phyloP scores from a whole-genome alignment of 2,329 filamentous ascomycete species.

The Nakataea oryzae region DNA sequence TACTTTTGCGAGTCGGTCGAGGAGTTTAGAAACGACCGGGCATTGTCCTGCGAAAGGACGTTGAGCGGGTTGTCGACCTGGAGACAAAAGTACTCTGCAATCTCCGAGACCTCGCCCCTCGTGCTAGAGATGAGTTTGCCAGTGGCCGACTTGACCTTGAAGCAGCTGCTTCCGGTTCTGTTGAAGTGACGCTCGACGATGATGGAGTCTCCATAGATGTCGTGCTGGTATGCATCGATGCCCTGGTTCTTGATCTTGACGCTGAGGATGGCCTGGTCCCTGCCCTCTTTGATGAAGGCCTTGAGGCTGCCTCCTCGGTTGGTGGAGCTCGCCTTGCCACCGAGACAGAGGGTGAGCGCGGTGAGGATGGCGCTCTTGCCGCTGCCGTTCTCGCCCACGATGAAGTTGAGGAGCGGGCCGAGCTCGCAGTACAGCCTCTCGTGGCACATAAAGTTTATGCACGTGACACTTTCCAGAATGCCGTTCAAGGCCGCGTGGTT shows the following conservation, averaged over 20 bases:
- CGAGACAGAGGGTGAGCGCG: conserved; percentile 86
- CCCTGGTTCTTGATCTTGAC: conserved; percentile 91
- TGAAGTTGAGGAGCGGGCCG: conserved; percentile 95
- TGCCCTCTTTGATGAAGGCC: conserved; percentile 78
- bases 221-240: conserved; percentile 69
- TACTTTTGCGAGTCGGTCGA: conserved; percentile 81
- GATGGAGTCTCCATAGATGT: conserved; percentile 76
- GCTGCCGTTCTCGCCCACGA: conserved; percentile 94
- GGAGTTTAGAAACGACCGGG: conserved; percentile 81
- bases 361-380: conserved; percentile 95
- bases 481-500: conserved; percentile 74
- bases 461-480: conserved; percentile 79
- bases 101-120: conserved; percentile 80
- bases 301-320: conserved; percentile 87
- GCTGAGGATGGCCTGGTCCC: conserved; percentile 63
- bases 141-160: conserved; percentile 71
- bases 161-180: conserved; percentile 62
- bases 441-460: conserved; percentile 96
- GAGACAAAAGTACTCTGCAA: conserved; percentile 84
- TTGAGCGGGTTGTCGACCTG: conserved; percentile 97
- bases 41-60: conserved; percentile 89
- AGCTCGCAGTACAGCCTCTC: conserved; percentile 68
- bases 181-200: conserved; percentile 86
- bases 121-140: conserved; percentile 69
- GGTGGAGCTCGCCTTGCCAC: conserved; percentile 84